Conservation (phyloP, 2,329 filamentous ascomycete genomes). For the Pyrenochaeta sp. region DNA sequence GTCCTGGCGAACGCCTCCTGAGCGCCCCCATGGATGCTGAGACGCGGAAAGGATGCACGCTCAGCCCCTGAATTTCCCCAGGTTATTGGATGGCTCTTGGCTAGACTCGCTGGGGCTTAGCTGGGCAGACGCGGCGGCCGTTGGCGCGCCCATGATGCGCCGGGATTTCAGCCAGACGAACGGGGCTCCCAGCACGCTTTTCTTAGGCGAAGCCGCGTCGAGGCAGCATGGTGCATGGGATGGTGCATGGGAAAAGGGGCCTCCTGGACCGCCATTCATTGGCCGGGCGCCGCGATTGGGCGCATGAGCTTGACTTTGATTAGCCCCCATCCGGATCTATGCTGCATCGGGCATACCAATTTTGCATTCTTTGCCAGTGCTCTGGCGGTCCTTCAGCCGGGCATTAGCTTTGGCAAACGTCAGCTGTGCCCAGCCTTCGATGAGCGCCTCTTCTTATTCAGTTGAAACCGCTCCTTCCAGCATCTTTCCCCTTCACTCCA, state of each 20-base stretch:
- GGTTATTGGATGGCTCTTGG: conserved; percentile 38
- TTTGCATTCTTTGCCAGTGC: conserved; percentile 44
- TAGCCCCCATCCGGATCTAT: conserved; percentile 28
- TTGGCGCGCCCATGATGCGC: conserved; percentile 28
- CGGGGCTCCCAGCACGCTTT: conserved; percentile 19
- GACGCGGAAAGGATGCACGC: conserved; percentile 15
- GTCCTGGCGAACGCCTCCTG: conserved; percentile 2
- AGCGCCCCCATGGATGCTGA: conserved; percentile 4
- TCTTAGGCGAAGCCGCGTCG: conserved; percentile 13
- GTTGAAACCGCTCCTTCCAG: conserved; percentile 10
- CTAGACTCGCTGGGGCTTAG: conserved; percentile 27
- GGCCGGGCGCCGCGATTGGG: conserved; percentile 31
- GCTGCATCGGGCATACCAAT: conserved; percentile 30
- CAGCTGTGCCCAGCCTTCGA: conserved; percentile 28
- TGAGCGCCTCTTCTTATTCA: conserved; percentile 25
- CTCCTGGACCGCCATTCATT: conserved; percentile 17
- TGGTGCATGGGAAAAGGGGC: conserved; percentile 30
- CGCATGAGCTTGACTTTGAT: conserved; percentile 24
- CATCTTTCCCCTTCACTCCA: conserved; percentile 25
- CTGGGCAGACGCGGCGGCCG: conserved; percentile 22
- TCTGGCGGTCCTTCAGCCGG: conserved; percentile 36
- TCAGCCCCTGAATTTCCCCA: conserved; percentile 47
- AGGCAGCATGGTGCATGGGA: no score
- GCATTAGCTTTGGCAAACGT: conserved; percentile 22
- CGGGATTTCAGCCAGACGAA: conserved; percentile 23